Base-by-base conservation (phyloP, 2,329 filamentous ascomycete genomes). In the Orbilia quercus region DNA sequence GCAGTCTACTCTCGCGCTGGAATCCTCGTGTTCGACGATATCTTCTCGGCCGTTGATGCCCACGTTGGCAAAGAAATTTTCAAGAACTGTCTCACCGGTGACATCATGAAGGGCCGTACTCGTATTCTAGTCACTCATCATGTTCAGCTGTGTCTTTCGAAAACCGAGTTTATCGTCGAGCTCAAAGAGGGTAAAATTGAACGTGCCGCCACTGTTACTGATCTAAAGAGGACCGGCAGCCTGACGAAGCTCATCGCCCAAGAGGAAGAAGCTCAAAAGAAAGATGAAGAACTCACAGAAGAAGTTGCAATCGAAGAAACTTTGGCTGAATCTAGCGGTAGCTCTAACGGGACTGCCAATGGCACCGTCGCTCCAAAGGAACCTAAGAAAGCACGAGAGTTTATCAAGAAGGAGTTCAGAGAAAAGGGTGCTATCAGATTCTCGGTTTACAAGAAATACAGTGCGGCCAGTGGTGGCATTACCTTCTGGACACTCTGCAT, bases 91-190 rank as follows among this genome's bases (percentile, higher is more conserved):
- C 82, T 94, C 1, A 88, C 86, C 1, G 91, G 91, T 3, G 86
- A 90, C 54, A 84, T 94, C 7, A 89, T 89, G 72, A 80, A 83
- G 20, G 88, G 87, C 0, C 83, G 91, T 63, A 95, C 91, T 1
- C 83, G 91, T 28, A 91, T 95, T 51, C 82, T 95, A 2, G 91
- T 92, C 23, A 95, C 91, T 0, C 91, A 95, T 78, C 90, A 94
- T 77, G 88, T 92, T 18, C 86, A 86, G 1, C 83, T 94, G 1
- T 90, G 88, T 75, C 84, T 91, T 66, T 84, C 89, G 11, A 86
- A 86, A 78, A 88, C 91, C 5, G 90, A 90, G 77, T 94, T 90
- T 76, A 83, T 91, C 5, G 88, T 93, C 2, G 86, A 91, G 74
- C 85, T 95, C 1, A 88, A 87, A 18, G 86, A 91, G 60, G 91